Evolutionary conservation across 2,329 filamentous ascomycete genomes (phyloP).

Genomic region (Nannizziopsis arthrosporioides): DNA sequence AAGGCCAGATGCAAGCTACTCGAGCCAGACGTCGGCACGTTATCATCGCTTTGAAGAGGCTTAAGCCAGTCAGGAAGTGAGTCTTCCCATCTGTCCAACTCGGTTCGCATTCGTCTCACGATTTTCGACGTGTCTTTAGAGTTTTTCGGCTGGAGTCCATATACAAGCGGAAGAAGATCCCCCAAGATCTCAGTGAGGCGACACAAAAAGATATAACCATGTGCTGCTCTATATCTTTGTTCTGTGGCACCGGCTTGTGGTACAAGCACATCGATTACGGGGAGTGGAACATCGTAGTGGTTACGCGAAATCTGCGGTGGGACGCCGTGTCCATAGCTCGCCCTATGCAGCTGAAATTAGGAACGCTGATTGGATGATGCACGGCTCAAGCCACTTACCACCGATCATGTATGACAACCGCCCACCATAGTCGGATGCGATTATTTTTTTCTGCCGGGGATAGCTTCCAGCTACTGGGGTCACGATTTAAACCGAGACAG

Average conservation of each 20-base stretch:
- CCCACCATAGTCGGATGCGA: conserved; percentile 46
- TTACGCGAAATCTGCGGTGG: conserved; percentile 43
- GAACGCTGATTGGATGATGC: conserved; percentile 7
- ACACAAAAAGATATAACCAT: conserved; percentile 44
- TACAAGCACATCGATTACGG: conserved; percentile 35
- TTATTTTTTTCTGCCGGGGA: conserved; percentile 41
- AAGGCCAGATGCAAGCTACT: conserved; percentile 37
- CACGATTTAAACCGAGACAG: conserved; percentile 45
- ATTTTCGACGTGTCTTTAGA: conserved; percentile 36
- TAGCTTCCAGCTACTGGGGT: conserved; percentile 44
- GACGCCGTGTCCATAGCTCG: conserved; percentile 45
- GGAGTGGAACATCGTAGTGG: conserved; percentile 46
- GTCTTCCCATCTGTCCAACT: conserved; percentile 37
- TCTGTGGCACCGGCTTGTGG: conserved; percentile 26
- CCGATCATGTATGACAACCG: conserved; percentile 45
- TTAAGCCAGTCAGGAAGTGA: conserved; percentile 35
- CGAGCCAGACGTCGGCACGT: conserved; percentile 30
- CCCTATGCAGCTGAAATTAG: conserved; percentile 24
- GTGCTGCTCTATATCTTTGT: conserved; percentile 36
- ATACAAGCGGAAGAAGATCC: conserved; percentile 37
- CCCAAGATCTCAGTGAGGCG: conserved; percentile 38
- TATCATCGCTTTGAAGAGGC: conserved; percentile 23
- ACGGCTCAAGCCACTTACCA: conserved; percentile 28
- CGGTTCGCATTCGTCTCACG: conserved; percentile 35
- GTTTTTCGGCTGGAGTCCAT: conserved; percentile 34